Base-by-base conservation (phyloP, 345 rosid genomes). In the Eucalyptus leucophloia region DNA sequence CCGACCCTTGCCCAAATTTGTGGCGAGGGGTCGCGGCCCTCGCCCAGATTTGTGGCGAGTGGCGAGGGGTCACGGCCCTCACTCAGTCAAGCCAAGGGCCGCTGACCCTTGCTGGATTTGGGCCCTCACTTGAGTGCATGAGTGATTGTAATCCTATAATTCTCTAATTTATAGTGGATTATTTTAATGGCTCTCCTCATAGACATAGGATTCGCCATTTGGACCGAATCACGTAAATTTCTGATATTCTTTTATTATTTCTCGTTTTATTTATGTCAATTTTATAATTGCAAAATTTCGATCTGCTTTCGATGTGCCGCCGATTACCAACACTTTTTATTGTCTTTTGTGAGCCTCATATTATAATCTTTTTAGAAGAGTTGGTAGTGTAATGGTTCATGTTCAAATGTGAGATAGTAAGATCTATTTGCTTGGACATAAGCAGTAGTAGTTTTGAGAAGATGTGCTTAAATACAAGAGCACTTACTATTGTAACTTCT, bases 291-390 rank as follows among this genome's bases (percentile, higher is more conserved):
- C 5, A 53, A 19, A 53, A 53, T 19, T 53, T 0, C 0, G 1
- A 53, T 53, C 1, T 0, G 5, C 58, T 53, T 53, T 5, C 5
- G 1, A 0, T 8, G 24, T 2, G 2, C 1, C 1, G 0, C 5
- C 5, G 0, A 53, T 53, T 19, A 53, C 2, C 58, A 53, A 53
- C 58, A 21, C 30, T 24, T 56, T 24, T 56, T 4, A 56, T 23
- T 56, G 62, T 56, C 30, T 11, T 56, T 56, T 56, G 62, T 56
- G 62, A 56, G 30, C 14, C 30, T 56, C 13, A 23, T 23, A 56
- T 56, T 56, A 56, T 56, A 56, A 56, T 56, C 13, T 56, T 56
- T 56, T 56, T 2, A 23, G 14, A 23, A 56, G 62, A 4, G 30
- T 56, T 11, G 62, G 13, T 26, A 24, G 30, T 56, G 14, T 56